phyloP scores from a whole-genome alignment of 2,329 filamentous ascomycete species.

The Epichloe brachyelytri region DNA sequence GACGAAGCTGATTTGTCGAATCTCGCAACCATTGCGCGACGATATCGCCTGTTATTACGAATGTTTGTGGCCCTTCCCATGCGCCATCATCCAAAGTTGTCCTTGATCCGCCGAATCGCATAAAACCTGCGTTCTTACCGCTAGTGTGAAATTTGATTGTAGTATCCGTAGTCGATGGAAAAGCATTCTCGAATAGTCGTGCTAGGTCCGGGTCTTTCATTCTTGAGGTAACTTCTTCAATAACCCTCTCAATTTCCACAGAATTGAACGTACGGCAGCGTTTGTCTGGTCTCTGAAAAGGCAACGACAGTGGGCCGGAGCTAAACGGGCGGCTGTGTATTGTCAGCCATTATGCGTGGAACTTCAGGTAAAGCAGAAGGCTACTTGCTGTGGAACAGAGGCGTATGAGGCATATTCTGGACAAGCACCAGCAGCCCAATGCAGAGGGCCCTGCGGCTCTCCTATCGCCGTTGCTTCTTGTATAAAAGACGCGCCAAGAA shows the following conservation, averaged over 20 bases:
- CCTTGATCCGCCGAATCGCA: slow-evolving; percentile 19
- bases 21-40: slow-evolving; percentile 87
- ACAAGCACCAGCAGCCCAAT: slow-evolving; percentile 19
- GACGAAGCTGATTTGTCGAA: slow-evolving; percentile 83
- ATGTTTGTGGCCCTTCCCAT: slow-evolving; percentile 80
- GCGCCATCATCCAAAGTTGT: slow-evolving; percentile 36
- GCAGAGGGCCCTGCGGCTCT: slow-evolving; percentile 8
- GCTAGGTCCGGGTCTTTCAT: slow-evolving; percentile 82
- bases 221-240: slow-evolving; percentile 63
- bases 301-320: slow-evolving; percentile 63
- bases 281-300: slow-evolving; percentile 70
- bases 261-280: slow-evolving; percentile 86
- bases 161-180: slow-evolving; percentile 74
- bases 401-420: slow-evolving; percentile 30
- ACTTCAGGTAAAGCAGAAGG: background rate
- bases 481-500: background rate
- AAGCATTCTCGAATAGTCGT: slow-evolving; percentile 87
- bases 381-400: slow-evolving; percentile 24
- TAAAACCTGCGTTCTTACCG: slow-evolving; percentile 30
- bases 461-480: background rate
- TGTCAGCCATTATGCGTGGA: background rate
- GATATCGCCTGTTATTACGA: slow-evolving; percentile 88
- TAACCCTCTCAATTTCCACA: slow-evolving; percentile 75
- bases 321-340: slow-evolving; percentile 58
- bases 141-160: slow-evolving; percentile 79